phyloP scores from a whole-genome alignment of 257 asterid genomes.

The Voacanga thouarsii region DNA sequence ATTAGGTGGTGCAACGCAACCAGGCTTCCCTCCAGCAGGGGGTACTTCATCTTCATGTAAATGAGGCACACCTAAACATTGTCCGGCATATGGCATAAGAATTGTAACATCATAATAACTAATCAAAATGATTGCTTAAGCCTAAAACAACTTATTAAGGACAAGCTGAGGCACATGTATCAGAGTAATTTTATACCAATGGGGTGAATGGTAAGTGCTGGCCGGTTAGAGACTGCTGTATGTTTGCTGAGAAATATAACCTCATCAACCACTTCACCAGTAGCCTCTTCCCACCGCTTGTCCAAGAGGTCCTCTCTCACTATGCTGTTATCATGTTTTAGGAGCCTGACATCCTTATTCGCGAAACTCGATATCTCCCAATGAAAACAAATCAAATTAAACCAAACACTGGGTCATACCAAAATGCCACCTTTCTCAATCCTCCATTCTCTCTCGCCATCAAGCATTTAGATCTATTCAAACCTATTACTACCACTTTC shows the following conservation, averaged over 20 bases:
- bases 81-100: neutral
- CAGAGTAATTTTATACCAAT: slow-evolving; percentile 22
- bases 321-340: slow-evolving; percentile 30
- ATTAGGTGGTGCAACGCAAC: slow-evolving; percentile 43
- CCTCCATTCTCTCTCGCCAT: neutral
- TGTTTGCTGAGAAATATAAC: slow-evolving; percentile 39
- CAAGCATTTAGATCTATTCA: neutral
- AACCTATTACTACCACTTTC: neutral
- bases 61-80: slow-evolving; percentile 34
- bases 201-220: slow-evolving; percentile 39
- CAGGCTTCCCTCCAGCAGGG: slow-evolving; percentile 35
- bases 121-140: neutral
- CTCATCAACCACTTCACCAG: slow-evolving; percentile 30
- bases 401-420: neutral
- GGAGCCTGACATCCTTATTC: slow-evolving; percentile 33
- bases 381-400: neutral
- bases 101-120: neutral
- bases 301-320: slow-evolving; percentile 36
- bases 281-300: slow-evolving; percentile 32
- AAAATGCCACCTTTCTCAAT: neutral
- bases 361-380: slow-evolving; percentile 33
- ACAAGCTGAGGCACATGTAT: neutral
- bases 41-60: slow-evolving; percentile 28
- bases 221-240: slow-evolving; percentile 35
- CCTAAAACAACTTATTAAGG: neutral